Percentiles rank a stretch among this genome's conserved stretches.
These are phyloP conservation scores for Paraphoma chrysanthemicola DNA, from an alignment of 2,329 filamentous ascomycete species.

Conservation along the genomic window DNA sequence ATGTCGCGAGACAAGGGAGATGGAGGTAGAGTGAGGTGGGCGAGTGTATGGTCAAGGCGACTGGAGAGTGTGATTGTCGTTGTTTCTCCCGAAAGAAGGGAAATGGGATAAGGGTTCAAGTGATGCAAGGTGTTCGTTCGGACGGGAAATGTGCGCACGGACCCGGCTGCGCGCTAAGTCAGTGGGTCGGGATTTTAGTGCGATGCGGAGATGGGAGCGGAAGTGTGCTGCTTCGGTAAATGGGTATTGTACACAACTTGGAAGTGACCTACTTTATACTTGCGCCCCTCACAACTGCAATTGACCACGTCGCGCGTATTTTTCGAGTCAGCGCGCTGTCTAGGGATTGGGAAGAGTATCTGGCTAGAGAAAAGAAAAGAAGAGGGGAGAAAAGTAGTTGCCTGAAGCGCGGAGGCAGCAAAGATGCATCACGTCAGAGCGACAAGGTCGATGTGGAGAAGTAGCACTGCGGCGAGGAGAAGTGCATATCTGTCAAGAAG, in stretches of 20 bases:
- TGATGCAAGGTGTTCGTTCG: slow-evolving; percentile 47
- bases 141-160: slow-evolving; percentile 28
- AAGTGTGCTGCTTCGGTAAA: slow-evolving; percentile 25
- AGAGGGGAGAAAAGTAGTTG: slow-evolving; percentile 11
- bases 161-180: slow-evolving; percentile 4
- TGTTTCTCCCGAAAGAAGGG: background rate
- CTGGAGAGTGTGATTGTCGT: background rate
- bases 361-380: slow-evolving; percentile 1
- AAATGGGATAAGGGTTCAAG: slow-evolving; percentile 5
- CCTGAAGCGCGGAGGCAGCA: slow-evolving; percentile 14
- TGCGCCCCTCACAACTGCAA: slow-evolving; percentile 4
- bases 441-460: slow-evolving; percentile 4
- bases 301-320: slow-evolving; percentile 5
- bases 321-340: background rate
- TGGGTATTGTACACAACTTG: background rate
- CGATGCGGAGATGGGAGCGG: slow-evolving; percentile 23
- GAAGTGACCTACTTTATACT: slow-evolving; percentile 6
- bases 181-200: background rate
- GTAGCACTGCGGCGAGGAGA: slow-evolving; percentile 4
- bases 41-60: background rate
- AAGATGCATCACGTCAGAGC: slow-evolving; percentile 22
- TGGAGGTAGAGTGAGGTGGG: background rate
- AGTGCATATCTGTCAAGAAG: slow-evolving; percentile 12
- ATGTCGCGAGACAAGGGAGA: background rate
- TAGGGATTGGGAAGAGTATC: slow-evolving; percentile 2